Evolutionary conservation across 2,329 filamentous ascomycete genomes (phyloP).

Genomic region (Scedosporium boydii): DNA sequence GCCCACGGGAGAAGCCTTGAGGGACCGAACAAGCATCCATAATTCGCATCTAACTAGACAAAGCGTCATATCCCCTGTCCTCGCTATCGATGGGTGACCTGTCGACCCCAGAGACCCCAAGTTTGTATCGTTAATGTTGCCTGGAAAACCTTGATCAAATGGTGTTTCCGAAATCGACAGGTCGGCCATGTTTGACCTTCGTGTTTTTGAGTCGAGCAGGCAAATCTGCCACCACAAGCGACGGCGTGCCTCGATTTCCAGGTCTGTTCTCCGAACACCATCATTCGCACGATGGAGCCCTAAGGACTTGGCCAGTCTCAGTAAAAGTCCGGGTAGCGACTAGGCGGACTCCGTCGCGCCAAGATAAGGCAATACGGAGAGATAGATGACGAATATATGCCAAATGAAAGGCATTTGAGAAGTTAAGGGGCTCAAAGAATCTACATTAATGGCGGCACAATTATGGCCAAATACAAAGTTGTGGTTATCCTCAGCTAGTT

Average conservation of each 20-base stretch:
- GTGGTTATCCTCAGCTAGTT: background rate
- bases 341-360: background rate
- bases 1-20: background rate
- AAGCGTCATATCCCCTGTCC: background rate
- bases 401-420: slow-evolving; percentile 20
- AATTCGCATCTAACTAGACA: background rate
- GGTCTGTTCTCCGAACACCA: background rate
- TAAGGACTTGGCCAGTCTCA: background rate
- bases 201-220: slow-evolving; percentile 15
- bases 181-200: slow-evolving; percentile 9
- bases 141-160: background rate
- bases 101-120: background rate
- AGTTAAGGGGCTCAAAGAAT: slow-evolving; percentile 12
- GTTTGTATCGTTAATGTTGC: background rate
- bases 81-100: background rate
- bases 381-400: slow-evolving; percentile 13
- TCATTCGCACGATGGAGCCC: background rate
- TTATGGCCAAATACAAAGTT: background rate
- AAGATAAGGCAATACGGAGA: background rate
- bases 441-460: background rate
- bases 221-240: slow-evolving; percentile 21
- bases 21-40: background rate
- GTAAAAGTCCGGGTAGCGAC: background rate
- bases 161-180: slow-evolving; percentile 10
- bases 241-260: slow-evolving; percentile 14